Conservation (phyloP, 192 early-diverging fungal species). For the Allomyces javanicus region DNA sequence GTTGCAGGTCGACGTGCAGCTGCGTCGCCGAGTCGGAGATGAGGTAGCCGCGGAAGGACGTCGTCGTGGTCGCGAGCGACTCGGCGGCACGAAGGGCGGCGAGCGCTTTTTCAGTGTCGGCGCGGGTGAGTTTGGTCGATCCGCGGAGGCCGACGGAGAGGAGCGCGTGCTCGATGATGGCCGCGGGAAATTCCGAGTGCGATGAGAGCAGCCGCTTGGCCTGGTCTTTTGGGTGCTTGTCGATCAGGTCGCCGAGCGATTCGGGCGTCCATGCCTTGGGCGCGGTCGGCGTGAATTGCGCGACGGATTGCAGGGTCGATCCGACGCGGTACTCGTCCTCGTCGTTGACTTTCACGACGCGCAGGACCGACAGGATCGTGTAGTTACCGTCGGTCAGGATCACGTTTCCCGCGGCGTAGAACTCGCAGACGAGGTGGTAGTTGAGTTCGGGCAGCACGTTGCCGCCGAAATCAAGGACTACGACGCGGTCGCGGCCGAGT, state of each 20-base stretch:
- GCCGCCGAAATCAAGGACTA: slow-evolving; percentile 84
- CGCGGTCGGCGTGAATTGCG: neutral
- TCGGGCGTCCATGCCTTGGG: neutral
- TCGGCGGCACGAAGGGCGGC: neutral
- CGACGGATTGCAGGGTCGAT: neutral
- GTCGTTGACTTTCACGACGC: slow-evolving; percentile 66
- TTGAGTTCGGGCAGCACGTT: slow-evolving; percentile 20
- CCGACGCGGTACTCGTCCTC: slow-evolving; percentile 10
- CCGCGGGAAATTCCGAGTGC: neutral
- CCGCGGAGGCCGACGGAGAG: neutral
- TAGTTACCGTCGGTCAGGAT: slow-evolving; percentile 82
- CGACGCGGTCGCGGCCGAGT: slow-evolving; percentile 72
- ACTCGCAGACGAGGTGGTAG: slow-evolving; percentile 58
- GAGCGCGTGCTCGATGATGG: neutral
- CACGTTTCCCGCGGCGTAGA: slow-evolving; percentile 77
- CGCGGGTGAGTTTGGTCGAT: neutral
- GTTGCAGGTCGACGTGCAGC: neutral
- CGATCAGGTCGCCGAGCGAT: neutral
- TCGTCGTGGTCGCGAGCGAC: neutral
- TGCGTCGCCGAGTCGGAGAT: neutral
- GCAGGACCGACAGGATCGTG: slow-evolving; percentile 60
- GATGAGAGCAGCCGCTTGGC: neutral
- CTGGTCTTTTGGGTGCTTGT: neutral
- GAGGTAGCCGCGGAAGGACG: neutral
- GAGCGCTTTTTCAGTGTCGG: neutral